Evolutionary conservation across 495 filamentous ascomycete species (phyloP), one percentile per base, ranked within the genome.

Genomic region (Hypoxylon crocopeplum): DNA sequence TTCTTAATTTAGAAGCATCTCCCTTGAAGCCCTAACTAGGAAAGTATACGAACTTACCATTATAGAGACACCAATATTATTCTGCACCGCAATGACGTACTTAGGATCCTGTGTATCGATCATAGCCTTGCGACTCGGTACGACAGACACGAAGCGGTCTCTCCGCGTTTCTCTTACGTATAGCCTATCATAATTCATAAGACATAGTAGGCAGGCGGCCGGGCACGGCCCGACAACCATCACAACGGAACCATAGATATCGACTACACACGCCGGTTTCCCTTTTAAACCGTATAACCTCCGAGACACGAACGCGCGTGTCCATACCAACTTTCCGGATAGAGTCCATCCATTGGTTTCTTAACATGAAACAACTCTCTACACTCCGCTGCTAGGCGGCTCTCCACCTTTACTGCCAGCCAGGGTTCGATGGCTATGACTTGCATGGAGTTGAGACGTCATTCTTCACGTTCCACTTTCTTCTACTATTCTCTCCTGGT

Each of bases 261-360:
- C 40, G 13, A 40, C 48, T 50, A 21, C 37, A 8, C 21, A 11
- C 55, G 30, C 44, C 54, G 49, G 33, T 25, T 49, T 50, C 39
- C 56, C 53, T 11, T 45, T 65, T 65, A 55, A 8, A 50, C 20
- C 48, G 40, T 27, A 7, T 13, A 51, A 60, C 13, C 56, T 61
- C 62, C 62, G 62, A 66, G 62, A 66, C 62, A 66, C 11, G 12
- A 66, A 52, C 13, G 38, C 62, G 49, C 62, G 62, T 65, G 62
- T 48, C 20, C 56, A 47, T 17, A 27, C 17, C 38, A 4, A 15
- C 41, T 32, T 32, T 19, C 20, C 10, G 13, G 37, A 17, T 34
- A 2, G 7, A 17, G 10, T 1, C 11, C 37, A 38, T 16, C 46
- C 7, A 59, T 59, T 64, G 60, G 60, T 7, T 39, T 42, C 29